Conservation (phyloP, 805 yeast genomes). For the Jamesozyma gamospora region DNA sequence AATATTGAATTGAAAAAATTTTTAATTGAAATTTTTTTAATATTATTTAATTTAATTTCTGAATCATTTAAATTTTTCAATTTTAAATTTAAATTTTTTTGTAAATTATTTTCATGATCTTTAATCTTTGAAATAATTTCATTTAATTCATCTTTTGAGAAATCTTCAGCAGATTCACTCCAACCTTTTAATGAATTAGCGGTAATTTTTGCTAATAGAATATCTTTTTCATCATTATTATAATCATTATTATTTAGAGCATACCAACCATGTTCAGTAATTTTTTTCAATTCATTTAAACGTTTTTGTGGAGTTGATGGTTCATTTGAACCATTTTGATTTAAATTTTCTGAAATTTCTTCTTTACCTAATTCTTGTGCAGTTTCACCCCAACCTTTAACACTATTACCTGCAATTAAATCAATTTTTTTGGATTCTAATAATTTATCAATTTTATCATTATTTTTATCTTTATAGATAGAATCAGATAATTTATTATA, state of each 20-base stretch:
- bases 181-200: constrained; percentile 35
- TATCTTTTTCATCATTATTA: constrained; percentile 21
- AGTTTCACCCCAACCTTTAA: constrained; percentile 40
- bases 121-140: constrained; percentile 31
- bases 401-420: constrained; percentile 29
- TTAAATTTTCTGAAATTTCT: constrained; percentile 23
- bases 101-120: constrained; percentile 14
- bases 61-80: background rate
- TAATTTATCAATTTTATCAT: background rate
- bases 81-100: background rate
- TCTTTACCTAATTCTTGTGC: constrained; percentile 33
- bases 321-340: background rate
- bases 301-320: constrained; percentile 8
- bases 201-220: constrained; percentile 28
- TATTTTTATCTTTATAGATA: constrained; percentile 4
- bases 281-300: constrained; percentile 28
- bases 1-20: no score
- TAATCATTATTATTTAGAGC: constrained; percentile 10
- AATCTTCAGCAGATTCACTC: constrained; percentile 37
- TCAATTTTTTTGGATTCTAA: constrained; percentile 9
- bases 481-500: constrained; percentile 22
- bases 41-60: background rate
- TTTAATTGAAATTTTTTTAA: background rate
- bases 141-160: constrained; percentile 35
- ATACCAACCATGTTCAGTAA: constrained; percentile 31